phyloP scores from a whole-genome alignment of 306 rosid genomes.

The Quercus rubra region DNA sequence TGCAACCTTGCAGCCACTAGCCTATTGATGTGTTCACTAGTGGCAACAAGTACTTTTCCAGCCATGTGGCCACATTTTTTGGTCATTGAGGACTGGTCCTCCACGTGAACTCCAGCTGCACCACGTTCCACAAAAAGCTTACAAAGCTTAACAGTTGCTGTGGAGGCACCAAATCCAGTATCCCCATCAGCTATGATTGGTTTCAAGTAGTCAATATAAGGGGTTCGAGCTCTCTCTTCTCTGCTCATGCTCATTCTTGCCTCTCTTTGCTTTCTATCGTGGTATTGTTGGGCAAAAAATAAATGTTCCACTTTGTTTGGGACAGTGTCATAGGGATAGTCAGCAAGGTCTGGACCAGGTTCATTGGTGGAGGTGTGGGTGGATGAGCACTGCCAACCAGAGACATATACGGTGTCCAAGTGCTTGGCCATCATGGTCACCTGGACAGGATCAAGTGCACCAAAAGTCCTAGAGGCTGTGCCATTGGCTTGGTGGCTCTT shows the following conservation, averaged over 20 bases:
- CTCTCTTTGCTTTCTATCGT: conserved; percentile 86
- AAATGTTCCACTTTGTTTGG: conserved; percentile 99
- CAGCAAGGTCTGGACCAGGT: conserved; percentile 98
- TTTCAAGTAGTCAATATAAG: conserved; percentile 77
- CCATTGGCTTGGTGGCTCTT: conserved; percentile 86
- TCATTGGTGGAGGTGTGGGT: conserved; percentile 92
- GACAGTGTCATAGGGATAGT: conserved; percentile 94
- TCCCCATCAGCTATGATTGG: conserved; percentile 95
- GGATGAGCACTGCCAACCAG: conserved; percentile 97
- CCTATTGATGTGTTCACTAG: conserved; percentile 79
- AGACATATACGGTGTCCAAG: conserved; percentile 86
- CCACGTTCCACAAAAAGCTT: conserved; percentile 96
- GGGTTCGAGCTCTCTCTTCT: conserved; percentile 73
- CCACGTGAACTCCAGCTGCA: conserved; percentile 94
- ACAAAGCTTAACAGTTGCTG: conserved; percentile 93
- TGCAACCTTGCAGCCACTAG: conserved; percentile 92
- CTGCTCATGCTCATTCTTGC: conserved; percentile 78
- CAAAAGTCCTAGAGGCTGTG: conserved; percentile 89
- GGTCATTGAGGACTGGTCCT: conserved; percentile 85
- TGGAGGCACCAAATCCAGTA: conserved; percentile 84
- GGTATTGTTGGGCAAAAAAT: conserved; percentile 88
- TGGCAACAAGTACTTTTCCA: conserved; percentile 80
- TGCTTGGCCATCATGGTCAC: conserved; percentile 95
- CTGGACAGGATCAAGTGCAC: conserved; percentile 95
- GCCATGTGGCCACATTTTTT: conserved; percentile 99